Percentiles rank a stretch among this genome's conserved stretches.
phyloP scores from a whole-genome alignment of 164 flowering plant species.

The Chimonanthus praecox region DNA sequence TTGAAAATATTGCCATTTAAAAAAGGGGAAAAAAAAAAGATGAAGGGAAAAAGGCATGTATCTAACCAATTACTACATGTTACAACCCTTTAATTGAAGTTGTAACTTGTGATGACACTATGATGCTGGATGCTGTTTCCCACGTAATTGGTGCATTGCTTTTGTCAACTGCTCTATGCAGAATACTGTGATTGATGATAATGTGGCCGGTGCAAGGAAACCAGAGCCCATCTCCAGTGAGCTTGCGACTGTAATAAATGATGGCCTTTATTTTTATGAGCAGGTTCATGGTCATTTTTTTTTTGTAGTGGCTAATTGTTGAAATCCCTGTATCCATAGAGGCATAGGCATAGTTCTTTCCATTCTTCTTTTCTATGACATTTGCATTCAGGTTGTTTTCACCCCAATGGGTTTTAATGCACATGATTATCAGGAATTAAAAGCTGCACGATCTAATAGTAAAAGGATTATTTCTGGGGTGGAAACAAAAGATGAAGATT shows the following conservation, averaged over 20 bases:
- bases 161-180: slow-evolving; percentile 24
- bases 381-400: not conserved
- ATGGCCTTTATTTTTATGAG: slow-evolving; percentile 88
- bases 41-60: too few species aligned
- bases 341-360: not conserved
- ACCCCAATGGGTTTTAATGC: slow-evolving; percentile 3
- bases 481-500: slow-evolving; percentile 44
- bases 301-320: not conserved
- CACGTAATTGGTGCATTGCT: too few species aligned
- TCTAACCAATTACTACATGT: not conserved
- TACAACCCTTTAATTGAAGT: not conserved
- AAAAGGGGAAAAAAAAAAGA: too few species aligned
- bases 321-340: not conserved
- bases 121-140: too few species aligned
- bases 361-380: not conserved
- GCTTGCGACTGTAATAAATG: slow-evolving; percentile 80
- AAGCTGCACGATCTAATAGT: slow-evolving; percentile 36
- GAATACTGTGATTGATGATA: slow-evolving; percentile 37
- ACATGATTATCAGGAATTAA: slow-evolving; percentile 48
- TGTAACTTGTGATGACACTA: not conserved
- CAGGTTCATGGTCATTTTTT: slow-evolving; percentile 50
- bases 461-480: slow-evolving; percentile 27
- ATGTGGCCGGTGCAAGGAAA: slow-evolving; percentile 29
- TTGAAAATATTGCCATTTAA: too few species aligned
- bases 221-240: slow-evolving; percentile 59